Evolutionary conservation across 2,329 filamentous ascomycete genomes (phyloP).

Genomic region (Sporothrix luriei): DNA sequence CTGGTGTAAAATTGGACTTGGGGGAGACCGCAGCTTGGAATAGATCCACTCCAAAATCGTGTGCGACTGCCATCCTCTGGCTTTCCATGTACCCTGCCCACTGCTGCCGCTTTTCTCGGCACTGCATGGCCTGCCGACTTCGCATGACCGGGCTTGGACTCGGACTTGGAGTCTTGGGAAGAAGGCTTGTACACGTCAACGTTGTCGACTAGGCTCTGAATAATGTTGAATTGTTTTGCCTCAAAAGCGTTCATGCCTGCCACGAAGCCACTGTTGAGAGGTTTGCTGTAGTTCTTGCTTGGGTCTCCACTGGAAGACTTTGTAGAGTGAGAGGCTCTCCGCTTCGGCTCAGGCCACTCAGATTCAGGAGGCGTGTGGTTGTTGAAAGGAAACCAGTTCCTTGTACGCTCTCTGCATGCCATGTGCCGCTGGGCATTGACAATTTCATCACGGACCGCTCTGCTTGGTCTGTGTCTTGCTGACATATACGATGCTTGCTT

Average conservation of each 20-base stretch:
- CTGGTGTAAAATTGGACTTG: background rate
- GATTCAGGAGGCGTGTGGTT: background rate
- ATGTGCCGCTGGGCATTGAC: conserved; percentile 18
- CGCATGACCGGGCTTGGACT: background rate
- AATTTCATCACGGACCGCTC: background rate
- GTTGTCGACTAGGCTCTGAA: conserved; percentile 33
- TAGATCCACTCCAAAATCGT: background rate
- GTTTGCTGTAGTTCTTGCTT: background rate
- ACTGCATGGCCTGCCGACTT: background rate
- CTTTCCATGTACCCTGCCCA: background rate
- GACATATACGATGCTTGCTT: background rate
- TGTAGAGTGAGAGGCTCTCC: background rate
- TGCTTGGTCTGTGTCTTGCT: conserved; percentile 10
- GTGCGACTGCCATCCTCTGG: background rate
- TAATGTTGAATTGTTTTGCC: conserved; percentile 35
- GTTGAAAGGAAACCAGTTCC: background rate
- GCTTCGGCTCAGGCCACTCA: conserved; percentile 4
- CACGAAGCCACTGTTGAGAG: background rate
- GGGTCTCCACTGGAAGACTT: conserved; percentile 31
- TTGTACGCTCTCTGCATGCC: background rate
- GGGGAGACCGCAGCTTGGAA: background rate
- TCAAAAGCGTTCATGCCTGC: conserved; percentile 37
- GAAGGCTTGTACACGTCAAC: conserved; percentile 21
- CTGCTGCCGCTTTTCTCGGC: background rate
- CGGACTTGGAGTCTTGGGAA: conserved; percentile 8